Base-by-base conservation (phyloP, 805 yeast species). In the Metschnikowia peoriensis region DNA sequence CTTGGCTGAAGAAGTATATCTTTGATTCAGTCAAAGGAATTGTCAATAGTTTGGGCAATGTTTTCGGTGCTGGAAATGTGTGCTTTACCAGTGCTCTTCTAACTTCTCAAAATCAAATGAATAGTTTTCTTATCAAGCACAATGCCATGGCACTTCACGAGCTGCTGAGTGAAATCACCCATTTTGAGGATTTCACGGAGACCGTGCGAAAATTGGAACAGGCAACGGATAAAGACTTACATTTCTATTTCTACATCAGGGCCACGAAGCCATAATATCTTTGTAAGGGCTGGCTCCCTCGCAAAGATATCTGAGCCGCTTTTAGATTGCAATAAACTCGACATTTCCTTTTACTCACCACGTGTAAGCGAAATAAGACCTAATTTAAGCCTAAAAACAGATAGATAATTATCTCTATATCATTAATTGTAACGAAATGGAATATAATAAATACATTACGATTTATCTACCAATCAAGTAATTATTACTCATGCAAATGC, bases 1-100 rank as follows among this genome's bases (percentile, higher is more conserved):
- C n/a, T 12, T 50, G 53, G 53, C 16, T 17, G 39, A 11, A 34
- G 6, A 17, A 14, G n/a, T 46, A 32, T 28, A 16, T 28, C n/a
- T 39, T 50, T 38, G 49, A 45, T 6, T 40, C 49, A 5, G 44
- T 50, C 6, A 35, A 29, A 17, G 40, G 14, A 8, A 41, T 50
- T 16, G 16, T 50, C 17, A 17, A 16, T 11, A 32, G 12, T 6
- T 14, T 50, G 17, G 53, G 53, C 28, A 43, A 42, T 9, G 44
- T 72, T 3, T 75, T 75, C 53, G 78, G 78, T 1, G 56, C 61
- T 6, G 64, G 61, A 1, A 64, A 66, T 47, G 72, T 75, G n/a
- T 66, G 63, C 49, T 69, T 62, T 40, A 59, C 69, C 1, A 51
- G 69, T 2, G 62, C 66, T 5, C 54, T 75, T 9, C 55, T 75